phyloP scores from a whole-genome alignment of 257 asterid species.

The Leonotis leonurus region DNA sequence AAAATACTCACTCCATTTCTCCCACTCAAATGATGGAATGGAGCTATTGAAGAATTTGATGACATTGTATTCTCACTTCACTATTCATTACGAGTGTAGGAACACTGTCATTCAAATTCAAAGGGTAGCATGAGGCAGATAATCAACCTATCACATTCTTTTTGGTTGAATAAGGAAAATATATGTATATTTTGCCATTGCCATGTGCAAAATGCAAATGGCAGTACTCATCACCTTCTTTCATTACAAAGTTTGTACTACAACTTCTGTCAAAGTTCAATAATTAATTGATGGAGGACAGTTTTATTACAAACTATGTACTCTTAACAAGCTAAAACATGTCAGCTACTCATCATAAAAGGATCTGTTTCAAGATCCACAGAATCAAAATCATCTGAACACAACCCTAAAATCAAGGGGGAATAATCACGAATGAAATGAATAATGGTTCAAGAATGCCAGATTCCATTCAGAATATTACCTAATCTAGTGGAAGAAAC shows the following conservation, averaged over 20 bases:
- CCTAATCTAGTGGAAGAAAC: slow-evolving; percentile 49
- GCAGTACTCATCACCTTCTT: no score
- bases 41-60: background rate
- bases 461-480: slow-evolving; percentile 50
- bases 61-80: background rate
- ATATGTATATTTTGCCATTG: slow-evolving; percentile 13
- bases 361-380: background rate
- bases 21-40: no score
- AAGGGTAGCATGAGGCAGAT: slow-evolving; percentile 12
- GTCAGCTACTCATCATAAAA: background rate
- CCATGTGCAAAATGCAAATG: slow-evolving; percentile 40
- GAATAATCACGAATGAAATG: background rate
- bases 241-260: no score
- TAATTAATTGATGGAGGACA: no score
- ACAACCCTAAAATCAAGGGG: background rate
- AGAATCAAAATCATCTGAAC: no score
- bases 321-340: no score
- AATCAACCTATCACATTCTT: slow-evolving; percentile 29
- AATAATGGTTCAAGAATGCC: slow-evolving; percentile 57
- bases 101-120: background rate
- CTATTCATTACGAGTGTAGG: background rate
- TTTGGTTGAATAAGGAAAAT: background rate
- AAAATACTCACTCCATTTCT: background rate
- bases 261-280: no score
- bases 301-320: no score